Evolutionary conservation across 2,329 filamentous ascomycete species (phyloP), one percentile per base, ranked within the genome.

Genomic region (Zymoseptoria tritici): DNA sequence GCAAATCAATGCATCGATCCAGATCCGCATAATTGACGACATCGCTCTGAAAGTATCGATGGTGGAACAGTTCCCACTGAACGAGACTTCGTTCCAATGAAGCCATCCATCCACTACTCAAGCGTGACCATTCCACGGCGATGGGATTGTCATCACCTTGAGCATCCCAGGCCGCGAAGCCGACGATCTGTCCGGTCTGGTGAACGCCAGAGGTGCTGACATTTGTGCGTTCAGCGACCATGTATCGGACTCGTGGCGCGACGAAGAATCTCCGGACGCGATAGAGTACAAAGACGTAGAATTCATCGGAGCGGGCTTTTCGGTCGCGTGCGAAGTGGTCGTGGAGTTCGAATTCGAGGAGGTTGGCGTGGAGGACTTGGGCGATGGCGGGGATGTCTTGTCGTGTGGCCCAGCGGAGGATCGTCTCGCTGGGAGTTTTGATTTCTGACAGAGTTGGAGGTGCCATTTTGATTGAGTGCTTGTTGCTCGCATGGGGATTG

Each of bases 201-300:
- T 55, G 24, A 5, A 55, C 57, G 19, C 60, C 58, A 5, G 36
- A 55, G 4, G 50, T 19, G 3, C 58, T 24, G 26, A 46, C 13
- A 7, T 51, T 36, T 24, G 36, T 53, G 42, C 57, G 63, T 57
- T 55, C 60, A 13, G 63, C 64, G 3, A 66, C 64, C 63, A 65
- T 64, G 50, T 61, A 65, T 9, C 62, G 59, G 20, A 60, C 42
- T 29, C 59, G 54, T 7, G 62, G 56, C 49, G 58, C 57, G 52
- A 63, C 59, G 46, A 63, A 65, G 49, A 66, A 64, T 26, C 57
- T 58, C 13, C 62, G 62, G 11, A 66, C 29, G 8, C 64, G 61
- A 22, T 54, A 46, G 16, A 64, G 54, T 1, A 62, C 46, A 51
- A 63, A 65, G 4, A 53, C 26, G 54, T 62, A 59, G 55, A 61